Evolutionary conservation across 495 filamentous ascomycete genomes (phyloP).

Genomic region (Beverwykella pulmonaria): DNA sequence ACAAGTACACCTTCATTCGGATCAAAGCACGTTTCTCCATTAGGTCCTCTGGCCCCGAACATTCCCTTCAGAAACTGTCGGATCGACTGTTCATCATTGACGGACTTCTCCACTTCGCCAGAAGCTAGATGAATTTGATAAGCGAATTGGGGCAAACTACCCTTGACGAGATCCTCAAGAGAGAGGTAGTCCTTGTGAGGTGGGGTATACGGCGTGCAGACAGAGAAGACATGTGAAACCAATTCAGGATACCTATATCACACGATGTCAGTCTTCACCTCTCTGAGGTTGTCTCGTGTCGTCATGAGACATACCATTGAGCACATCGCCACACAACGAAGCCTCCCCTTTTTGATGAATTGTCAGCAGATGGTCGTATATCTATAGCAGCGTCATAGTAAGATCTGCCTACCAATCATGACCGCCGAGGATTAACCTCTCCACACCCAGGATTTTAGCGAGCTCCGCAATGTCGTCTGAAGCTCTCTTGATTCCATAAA

Average conservation of each 20-base stretch:
- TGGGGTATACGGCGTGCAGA: conserved; percentile 74
- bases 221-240: conserved; percentile 69
- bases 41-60: conserved; percentile 63
- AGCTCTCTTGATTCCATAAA: conserved; percentile 70
- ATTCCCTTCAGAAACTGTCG: conserved; percentile 68
- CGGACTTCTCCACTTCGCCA: conserved; percentile 62
- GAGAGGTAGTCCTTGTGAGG: conserved; percentile 55
- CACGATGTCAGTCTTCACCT: conserved; percentile 52
- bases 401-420: conserved; percentile 77
- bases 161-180: conserved; percentile 57
- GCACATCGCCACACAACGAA: conserved; percentile 64
- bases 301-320: conserved; percentile 51
- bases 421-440: conserved; percentile 71
- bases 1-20: conserved; percentile 60
- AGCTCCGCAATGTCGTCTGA: conserved; percentile 71
- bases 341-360: conserved; percentile 55
- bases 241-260: conserved; percentile 67
- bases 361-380: conserved; percentile 14
- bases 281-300: not conserved
- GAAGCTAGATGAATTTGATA: conserved; percentile 82
- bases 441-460: conserved; percentile 59
- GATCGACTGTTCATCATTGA: conserved; percentile 61
- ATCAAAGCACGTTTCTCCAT: conserved; percentile 58
- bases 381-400: not conserved
- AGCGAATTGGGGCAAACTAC: conserved; percentile 66